Conservation (phyloP, 2,329 filamentous ascomycete genomes). For the Calonectria pseudoreteaudii region DNA sequence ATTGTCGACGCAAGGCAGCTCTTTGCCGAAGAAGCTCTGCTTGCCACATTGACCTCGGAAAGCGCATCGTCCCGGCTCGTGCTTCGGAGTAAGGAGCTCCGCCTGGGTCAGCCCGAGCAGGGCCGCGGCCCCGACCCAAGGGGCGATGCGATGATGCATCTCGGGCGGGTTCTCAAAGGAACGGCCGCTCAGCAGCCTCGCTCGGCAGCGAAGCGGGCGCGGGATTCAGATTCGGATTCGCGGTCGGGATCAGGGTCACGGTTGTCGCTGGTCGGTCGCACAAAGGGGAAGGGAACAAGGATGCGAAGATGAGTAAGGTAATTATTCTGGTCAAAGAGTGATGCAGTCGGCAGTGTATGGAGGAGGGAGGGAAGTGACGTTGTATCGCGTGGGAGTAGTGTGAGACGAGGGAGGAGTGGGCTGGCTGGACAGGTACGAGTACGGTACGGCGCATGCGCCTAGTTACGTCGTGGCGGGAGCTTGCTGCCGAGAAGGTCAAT, state of each 20-base stretch:
- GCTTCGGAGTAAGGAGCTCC: slow-evolving; percentile 66
- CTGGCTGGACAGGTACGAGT: slow-evolving; percentile 24
- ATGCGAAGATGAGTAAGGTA: slow-evolving; percentile 28
- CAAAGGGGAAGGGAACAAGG: not conserved
- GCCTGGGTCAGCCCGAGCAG: slow-evolving; percentile 44
- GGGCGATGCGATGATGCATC: slow-evolving; percentile 49
- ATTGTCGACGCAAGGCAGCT: slow-evolving; percentile 94
- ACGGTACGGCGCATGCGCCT: slow-evolving; percentile 26
- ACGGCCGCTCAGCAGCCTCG: slow-evolving; percentile 32
- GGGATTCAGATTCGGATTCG: slow-evolving; percentile 23
- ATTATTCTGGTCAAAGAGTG: slow-evolving; percentile 16
- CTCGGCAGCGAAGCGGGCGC: slow-evolving; percentile 23
- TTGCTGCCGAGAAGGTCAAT: slow-evolving; percentile 16
- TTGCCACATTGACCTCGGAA: slow-evolving; percentile 93
- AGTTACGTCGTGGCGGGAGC: slow-evolving; percentile 33
- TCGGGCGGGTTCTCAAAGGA: slow-evolving; percentile 22
- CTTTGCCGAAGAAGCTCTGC: slow-evolving; percentile 87
- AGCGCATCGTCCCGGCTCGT: slow-evolving; percentile 89
- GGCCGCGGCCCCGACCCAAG: slow-evolving; percentile 47
- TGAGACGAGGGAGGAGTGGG: slow-evolving; percentile 17
- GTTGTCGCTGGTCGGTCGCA: slow-evolving; percentile 19
- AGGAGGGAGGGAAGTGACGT: not conserved
- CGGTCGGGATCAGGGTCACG: slow-evolving; percentile 3
- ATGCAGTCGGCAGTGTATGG: not conserved
- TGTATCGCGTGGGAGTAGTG: slow-evolving; percentile 13